A percentile compares a stretch with the other conserved stretches of the same genome.
Conservation (phyloP, 192 early-diverging fungal genomes). For the Umbelopsis sp. region DNA sequence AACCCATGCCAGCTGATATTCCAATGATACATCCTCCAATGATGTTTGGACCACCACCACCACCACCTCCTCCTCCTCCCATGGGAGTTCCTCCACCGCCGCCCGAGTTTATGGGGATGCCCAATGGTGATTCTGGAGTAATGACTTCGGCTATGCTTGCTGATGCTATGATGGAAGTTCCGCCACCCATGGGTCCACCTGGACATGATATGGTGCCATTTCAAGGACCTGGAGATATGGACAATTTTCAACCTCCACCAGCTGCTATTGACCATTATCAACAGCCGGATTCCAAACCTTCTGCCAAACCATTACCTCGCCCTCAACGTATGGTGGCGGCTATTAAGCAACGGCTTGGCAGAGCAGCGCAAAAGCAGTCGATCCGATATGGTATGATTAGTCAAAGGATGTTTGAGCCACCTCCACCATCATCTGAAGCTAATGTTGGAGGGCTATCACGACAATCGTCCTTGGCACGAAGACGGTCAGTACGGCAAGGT, state of each 20-base stretch:
- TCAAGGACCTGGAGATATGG: not conserved
- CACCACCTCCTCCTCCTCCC: not conserved
- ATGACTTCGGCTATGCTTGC: not conserved
- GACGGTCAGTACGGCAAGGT: not conserved
- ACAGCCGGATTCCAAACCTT: not conserved
- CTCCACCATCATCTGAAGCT: not conserved
- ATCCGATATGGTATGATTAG: conserved; percentile 7
- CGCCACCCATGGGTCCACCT: not conserved
- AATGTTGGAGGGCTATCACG: not conserved
- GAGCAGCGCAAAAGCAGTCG: not conserved
- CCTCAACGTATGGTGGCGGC: conserved; percentile 1
- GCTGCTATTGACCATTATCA: not conserved
- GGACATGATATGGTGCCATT: not conserved
- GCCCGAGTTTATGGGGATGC: not conserved
- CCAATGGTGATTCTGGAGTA: not conserved
- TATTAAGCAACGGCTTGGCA: not conserved
- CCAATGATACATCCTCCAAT: not conserved
- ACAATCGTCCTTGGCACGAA: not conserved
- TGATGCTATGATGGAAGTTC: not conserved
- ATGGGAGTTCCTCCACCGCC: conserved; percentile 1
- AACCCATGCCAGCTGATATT: not conserved
- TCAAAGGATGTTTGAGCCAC: conserved; percentile 1
- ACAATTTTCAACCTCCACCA: not conserved
- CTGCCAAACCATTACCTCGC: not conserved
- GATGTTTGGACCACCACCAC: not conserved